Conservation (phyloP, 1,284 basidiomycete species). For the Chondrostereum purpureum region DNA sequence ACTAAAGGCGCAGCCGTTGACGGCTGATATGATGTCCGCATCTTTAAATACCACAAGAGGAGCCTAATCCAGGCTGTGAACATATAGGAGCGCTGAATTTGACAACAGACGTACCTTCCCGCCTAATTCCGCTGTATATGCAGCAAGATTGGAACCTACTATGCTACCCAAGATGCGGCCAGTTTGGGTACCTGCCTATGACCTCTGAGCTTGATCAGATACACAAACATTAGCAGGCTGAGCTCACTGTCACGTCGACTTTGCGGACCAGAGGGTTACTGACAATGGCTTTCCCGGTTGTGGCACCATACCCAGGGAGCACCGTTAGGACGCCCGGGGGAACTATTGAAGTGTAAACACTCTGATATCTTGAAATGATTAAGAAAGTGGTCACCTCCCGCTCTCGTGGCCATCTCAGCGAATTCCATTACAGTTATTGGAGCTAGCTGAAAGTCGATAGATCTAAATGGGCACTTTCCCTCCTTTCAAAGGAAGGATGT, state of each 20-base stretch:
- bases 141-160: constrained; percentile 65
- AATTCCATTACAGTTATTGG: constrained; percentile 76
- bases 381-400: constrained; percentile 46
- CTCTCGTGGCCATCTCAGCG: constrained; percentile 53
- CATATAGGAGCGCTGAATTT: background rate
- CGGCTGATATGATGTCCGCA: constrained; percentile 60
- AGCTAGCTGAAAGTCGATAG: constrained; percentile 53
- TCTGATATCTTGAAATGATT: constrained; percentile 3
- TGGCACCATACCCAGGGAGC: constrained; percentile 61
- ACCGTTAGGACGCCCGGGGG: constrained; percentile 70
- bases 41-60: constrained; percentile 75
- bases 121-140: constrained; percentile 75
- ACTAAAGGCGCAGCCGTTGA: constrained; percentile 77
- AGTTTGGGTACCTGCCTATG: constrained; percentile 69
- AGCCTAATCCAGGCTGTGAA: constrained; percentile 36
- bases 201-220: constrained; percentile 7
- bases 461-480: constrained; percentile 4
- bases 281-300: constrained; percentile 58
- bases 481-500: constrained; percentile 7
- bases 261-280: constrained; percentile 64
- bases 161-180: constrained; percentile 65
- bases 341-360: constrained; percentile 33
- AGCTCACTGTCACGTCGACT: constrained; percentile 69
- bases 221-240: background rate
- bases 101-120: constrained; percentile 50